Evolutionary conservation across 2,329 filamentous ascomycete species (phyloP).

Genomic region (Cadophora sp.): DNA sequence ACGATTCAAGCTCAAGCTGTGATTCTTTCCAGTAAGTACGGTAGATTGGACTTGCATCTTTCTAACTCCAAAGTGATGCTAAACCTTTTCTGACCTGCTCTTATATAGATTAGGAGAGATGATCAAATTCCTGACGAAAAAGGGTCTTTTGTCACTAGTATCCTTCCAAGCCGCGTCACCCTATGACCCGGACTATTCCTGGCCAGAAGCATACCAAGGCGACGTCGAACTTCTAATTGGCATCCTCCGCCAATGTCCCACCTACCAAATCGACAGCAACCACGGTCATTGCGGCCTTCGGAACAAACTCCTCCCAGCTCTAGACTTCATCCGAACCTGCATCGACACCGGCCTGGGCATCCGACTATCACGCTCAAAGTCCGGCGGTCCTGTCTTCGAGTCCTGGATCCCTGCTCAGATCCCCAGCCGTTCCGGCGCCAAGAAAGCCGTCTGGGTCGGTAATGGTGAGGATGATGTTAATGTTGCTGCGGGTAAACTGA

Average conservation of each 20-base stretch:
- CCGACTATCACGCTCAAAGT: conserved; percentile 36
- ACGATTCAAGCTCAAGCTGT: conserved; percentile 74
- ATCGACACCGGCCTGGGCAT: conserved; percentile 49
- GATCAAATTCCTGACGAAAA: conserved; percentile 71
- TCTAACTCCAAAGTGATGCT: not conserved
- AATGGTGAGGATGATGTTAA: conserved; percentile 33
- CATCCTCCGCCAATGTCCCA: conserved; percentile 68
- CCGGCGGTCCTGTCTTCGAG: conserved; percentile 37
- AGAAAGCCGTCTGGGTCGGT: conserved; percentile 36
- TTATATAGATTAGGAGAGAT: conserved; percentile 60
- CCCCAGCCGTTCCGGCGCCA: conserved; percentile 8
- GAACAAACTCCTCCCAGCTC: conserved; percentile 67
- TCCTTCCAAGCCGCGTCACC: conserved; percentile 60
- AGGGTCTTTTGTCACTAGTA: conserved; percentile 65
- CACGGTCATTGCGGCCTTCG: conserved; percentile 77
- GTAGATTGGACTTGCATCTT: not conserved
- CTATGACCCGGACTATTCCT: conserved; percentile 43
- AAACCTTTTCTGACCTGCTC: not conserved
- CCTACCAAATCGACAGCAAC: conserved; percentile 76
- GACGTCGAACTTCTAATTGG: conserved; percentile 67
- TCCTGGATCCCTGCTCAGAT: conserved; percentile 34
- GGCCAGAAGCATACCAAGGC: conserved; percentile 55
- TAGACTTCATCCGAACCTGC: conserved; percentile 69
- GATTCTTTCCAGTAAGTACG: conserved; percentile 74
- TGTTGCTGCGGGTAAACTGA: conserved; percentile 25